phyloP scores from a whole-genome alignment of 345 rosid species.

The Moringa oleifera region DNA sequence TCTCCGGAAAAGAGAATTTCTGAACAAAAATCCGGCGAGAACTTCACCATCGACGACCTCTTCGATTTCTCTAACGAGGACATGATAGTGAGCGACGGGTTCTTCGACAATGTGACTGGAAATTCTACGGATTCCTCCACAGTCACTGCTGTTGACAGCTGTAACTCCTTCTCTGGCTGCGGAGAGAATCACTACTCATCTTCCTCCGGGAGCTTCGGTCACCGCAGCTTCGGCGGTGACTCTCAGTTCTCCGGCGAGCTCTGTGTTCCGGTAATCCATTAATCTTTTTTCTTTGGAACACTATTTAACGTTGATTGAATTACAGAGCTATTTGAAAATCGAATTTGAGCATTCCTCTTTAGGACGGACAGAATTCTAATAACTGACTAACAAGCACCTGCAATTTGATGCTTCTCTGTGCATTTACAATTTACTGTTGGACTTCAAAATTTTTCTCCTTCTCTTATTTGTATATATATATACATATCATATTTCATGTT shows the following conservation, averaged over 20 bases:
- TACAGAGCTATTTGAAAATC: no score
- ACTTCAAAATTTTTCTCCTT: no score
- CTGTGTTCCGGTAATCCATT: slow-evolving; percentile 65
- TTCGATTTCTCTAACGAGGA: slow-evolving; percentile 66
- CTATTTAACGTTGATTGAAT: no score
- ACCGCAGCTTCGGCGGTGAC: slow-evolving; percentile 30
- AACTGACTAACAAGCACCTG: no score
- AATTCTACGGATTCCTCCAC: slow-evolving; percentile 43
- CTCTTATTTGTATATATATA: no score
- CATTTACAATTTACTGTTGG: no score
- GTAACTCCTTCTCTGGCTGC: slow-evolving; percentile 40
- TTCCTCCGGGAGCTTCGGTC: slow-evolving; percentile 12
- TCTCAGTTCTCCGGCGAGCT: slow-evolving; percentile 51
- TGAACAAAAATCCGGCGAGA: slow-evolving; percentile 32
- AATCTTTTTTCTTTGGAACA: no score
- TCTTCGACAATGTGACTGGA: slow-evolving; percentile 33
- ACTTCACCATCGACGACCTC: slow-evolving; percentile 61
- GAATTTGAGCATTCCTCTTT: no score
- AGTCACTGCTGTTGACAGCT: slow-evolving; percentile 22
- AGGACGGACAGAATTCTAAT: no score
- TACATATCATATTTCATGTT: no score
- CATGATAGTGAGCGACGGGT: slow-evolving; percentile 22
- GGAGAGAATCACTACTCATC: slow-evolving; percentile 20
- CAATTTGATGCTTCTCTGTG: no score
- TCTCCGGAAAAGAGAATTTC: slow-evolving; percentile 32